Base-by-base conservation (phyloP, 2,329 filamentous ascomycete genomes). In the Pyrenochaeta sp. region DNA sequence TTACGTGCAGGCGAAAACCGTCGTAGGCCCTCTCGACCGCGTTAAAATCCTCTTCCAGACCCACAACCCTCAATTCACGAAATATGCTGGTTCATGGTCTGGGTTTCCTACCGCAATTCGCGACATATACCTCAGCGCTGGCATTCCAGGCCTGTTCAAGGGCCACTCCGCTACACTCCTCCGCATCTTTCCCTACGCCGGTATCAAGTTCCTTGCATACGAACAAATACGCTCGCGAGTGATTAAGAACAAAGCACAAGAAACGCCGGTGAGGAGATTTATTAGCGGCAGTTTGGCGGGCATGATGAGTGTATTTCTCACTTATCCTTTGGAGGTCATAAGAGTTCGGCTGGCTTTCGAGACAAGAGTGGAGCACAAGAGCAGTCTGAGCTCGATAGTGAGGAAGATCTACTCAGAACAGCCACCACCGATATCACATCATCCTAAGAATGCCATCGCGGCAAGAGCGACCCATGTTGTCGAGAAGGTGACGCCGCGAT, bases 1-100 rank as follows among this genome's bases (percentile, higher is more conserved):
- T 39, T 15, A 52, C 34, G 40, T 57, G 50, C 68, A 97, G 93
- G 95, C 91, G 61, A 99, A 99, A 84, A 97, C 94, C 0, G 84
- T 96, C 6, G 96, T 99, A 37, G 95, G 93, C 25, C 95, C 95
- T 25, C 90, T 99, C 64, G 95, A 99, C 80, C 90, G 95, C 66
- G 95, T 99, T 72, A 99, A 99, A 81, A 99, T 99, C 73, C 90
- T 99, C 55, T 98, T 99, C 81, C 95, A 99, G 78, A 91, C 95
- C 51, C 92, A 91, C 72, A 97, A 95, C 72, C 95, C 95, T 2
- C 90, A 95, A 67, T 99, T 97, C 76, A 86, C 90, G 52, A 97
- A 96, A 80, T 99, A 98, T 76, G 88, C 92, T 1, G 91, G 93
- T 40, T 93, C 90, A 42, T 97, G 93, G 91, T 86, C 87, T 54